Conservation (phyloP, 169 alveolate genomes). For the Plasmodium reichenowi region DNA sequence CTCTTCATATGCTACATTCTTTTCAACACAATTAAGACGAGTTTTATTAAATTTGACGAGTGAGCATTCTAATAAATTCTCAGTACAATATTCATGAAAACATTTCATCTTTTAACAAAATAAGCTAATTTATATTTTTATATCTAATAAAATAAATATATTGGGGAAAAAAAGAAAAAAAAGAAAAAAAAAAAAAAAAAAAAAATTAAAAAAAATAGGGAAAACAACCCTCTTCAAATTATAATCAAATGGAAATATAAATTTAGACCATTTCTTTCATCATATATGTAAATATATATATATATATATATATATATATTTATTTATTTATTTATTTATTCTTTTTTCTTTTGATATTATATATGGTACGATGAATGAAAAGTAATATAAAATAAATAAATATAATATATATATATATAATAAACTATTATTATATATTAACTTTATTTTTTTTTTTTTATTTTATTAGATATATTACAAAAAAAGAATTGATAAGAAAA, state of each 20-base stretch:
- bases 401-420: slow-evolving; percentile 3
- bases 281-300: neutral
- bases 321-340: neutral
- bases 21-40: slow-evolving; percentile 32
- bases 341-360: no score
- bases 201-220: no score
- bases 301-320: neutral
- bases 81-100: slow-evolving; percentile 11
- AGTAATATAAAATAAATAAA: no score
- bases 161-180: no score
- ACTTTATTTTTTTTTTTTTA: no score
- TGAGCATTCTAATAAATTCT: slow-evolving; percentile 25
- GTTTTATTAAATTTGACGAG: slow-evolving; percentile 22
- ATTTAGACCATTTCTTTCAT: neutral
- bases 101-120: slow-evolving; percentile 7
- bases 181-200: no score
- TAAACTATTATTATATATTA: no score
- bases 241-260: neutral
- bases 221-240: no score
- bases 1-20: slow-evolving; percentile 63
- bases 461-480: no score
- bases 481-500: no score
- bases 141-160: neutral
- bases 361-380: no score
- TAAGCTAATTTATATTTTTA: neutral